Base-by-base conservation (phyloP, 208 protist genomes). In the Strigomonas culicis region DNA sequence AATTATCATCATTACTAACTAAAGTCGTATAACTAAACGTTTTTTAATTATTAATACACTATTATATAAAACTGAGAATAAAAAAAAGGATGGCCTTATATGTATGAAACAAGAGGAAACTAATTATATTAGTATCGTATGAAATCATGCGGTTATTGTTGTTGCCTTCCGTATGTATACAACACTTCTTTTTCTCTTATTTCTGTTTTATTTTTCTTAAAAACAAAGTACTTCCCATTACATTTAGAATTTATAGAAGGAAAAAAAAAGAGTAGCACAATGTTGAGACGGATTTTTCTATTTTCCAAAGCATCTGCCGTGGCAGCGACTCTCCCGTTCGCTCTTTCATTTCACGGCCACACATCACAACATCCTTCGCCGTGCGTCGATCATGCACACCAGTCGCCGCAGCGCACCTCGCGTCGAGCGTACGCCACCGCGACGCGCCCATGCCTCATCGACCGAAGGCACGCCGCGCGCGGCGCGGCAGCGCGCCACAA, bases 371-470 rank as follows among this genome's bases (percentile, higher is more conserved):
- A 49, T n/a, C n/a, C n/a, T n/a, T n/a, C n/a, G n/a, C n/a, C n/a
- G n/a, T n/a, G n/a, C n/a, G n/a, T n/a, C n/a, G n/a, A n/a, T n/a
- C n/a, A n/a, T n/a, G n/a, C n/a, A n/a, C n/a, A n/a, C n/a, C n/a
- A n/a, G n/a, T 46, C 39, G 39, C 17, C 10, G 10, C 10, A 46
- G 11, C 39, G 39, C 39, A 46, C 10, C 39, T 46, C 39, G 39
- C 39, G 11, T 46, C 39, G 11, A 27, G 60, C 62, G 17, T 51
- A 34, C 31, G 22, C 31, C 24, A 41, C 55, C 7, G 59, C 34
- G 1, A 36, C 55, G 22, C 62, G 86, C 36, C 57, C 63, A 1
- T 74, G 68, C 8, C 66, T 66, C 32, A 75, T 81, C 0, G 36
- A 41, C n/a, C n/a, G n/a, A n/a, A n/a, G n/a, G n/a, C n/a, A n/a